These are phyloP conservation scores for Aspergillus alliaceus DNA, from an alignment of 2,329 filamentous ascomycete genomes.

Conservation along the genomic window DNA sequence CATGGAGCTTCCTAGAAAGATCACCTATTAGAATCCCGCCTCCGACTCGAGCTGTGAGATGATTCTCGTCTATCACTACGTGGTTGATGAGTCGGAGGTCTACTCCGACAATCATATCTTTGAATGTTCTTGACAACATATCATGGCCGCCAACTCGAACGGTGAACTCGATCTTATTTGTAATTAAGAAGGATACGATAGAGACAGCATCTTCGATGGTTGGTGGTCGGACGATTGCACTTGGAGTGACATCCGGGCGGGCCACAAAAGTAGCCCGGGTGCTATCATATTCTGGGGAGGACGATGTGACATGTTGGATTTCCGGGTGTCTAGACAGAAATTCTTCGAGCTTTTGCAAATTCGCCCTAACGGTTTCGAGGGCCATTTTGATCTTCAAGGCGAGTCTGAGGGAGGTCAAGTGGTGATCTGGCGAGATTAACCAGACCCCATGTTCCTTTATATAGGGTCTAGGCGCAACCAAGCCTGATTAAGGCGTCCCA, in stretches of 20 bases:
- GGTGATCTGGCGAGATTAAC: no score
- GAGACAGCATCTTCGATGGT: slow-evolving; percentile 7
- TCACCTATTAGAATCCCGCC: slow-evolving; percentile 15
- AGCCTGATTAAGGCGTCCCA: no score
- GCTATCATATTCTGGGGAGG: slow-evolving; percentile 3
- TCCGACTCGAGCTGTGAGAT: slow-evolving; percentile 8
- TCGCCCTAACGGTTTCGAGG: no score
- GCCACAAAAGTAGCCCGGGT: slow-evolving; percentile 3
- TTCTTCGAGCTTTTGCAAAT: no score
- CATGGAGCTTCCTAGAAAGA: slow-evolving; percentile 5
- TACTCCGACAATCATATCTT: slow-evolving; percentile 10
- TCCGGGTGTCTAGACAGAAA: slow-evolving; percentile 6
- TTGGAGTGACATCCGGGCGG: slow-evolving; percentile 7
- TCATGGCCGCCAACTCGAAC: slow-evolving; percentile 21
- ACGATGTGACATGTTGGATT: slow-evolving; percentile 8
- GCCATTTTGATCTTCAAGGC: no score
- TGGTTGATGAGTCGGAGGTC: slow-evolving; percentile 13
- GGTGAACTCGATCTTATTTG: slow-evolving; percentile 9
- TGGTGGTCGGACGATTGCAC: slow-evolving; percentile 11
- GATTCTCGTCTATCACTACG: slow-evolving; percentile 8
- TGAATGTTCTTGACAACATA: slow-evolving; percentile 10
- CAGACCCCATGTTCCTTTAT: no score
- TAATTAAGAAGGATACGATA: slow-evolving; percentile 7
- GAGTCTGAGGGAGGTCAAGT: no score
- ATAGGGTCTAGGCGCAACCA: no score